Conservation (phyloP, 2,329 filamentous ascomycete species). For the Lasiodiplodia gonubiensis region DNA sequence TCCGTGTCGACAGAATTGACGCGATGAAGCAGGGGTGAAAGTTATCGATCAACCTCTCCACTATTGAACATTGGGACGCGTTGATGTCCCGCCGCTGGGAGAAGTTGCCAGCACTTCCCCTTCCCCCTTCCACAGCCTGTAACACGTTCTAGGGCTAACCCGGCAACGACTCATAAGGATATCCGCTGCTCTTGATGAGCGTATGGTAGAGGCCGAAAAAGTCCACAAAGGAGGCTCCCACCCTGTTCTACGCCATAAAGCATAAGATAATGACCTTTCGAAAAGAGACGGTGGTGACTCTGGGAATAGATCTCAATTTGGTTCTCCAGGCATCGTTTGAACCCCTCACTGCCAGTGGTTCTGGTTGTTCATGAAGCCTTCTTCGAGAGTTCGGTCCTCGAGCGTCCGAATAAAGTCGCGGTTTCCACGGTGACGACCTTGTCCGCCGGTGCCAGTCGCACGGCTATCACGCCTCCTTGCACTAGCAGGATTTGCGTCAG, state of each 20-base stretch:
- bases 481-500: slow-evolving; percentile 67
- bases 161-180: not conserved
- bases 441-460: slow-evolving; percentile 60
- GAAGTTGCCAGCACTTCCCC: not conserved
- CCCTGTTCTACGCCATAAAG: slow-evolving; percentile 7
- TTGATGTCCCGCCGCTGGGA: not conserved
- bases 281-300: slow-evolving; percentile 13
- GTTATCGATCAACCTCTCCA: not conserved
- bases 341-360: slow-evolving; percentile 69
- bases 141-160: not conserved
- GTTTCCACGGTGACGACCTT: slow-evolving; percentile 62
- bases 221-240: slow-evolving; percentile 17
- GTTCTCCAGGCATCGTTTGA: not conserved
- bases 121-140: not conserved
- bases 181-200: not conserved
- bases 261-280: slow-evolving; percentile 21
- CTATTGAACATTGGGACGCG: slow-evolving; percentile 2
- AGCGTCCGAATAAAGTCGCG: slow-evolving; percentile 93
- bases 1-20: not conserved
- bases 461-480: slow-evolving; percentile 79
- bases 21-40: not conserved
- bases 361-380: slow-evolving; percentile 76
- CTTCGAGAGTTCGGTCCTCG: slow-evolving; percentile 91
- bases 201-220: slow-evolving; percentile 10
- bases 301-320: slow-evolving; percentile 9